Base-by-base conservation (phyloP, 306 rosid genomes). In the Trichosanthes truncata region DNA sequence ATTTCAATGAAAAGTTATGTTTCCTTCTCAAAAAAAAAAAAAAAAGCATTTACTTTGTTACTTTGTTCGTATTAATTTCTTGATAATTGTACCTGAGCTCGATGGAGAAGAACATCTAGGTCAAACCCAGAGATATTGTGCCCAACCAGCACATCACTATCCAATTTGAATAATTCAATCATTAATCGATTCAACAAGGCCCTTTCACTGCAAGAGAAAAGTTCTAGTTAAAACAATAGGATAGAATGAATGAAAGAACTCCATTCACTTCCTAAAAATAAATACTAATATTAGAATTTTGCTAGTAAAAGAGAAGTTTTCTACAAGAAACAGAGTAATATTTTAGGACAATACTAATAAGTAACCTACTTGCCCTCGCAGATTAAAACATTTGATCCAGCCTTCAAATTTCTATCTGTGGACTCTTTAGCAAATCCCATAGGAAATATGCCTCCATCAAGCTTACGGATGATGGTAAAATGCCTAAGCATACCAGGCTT, bases 51-150 rank as follows among this genome's bases (percentile, higher is more conserved):
- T 0, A 0, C 25, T 67, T 67, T 0, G 7, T 53, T 23, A 55
- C 26, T 77, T 26, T 25, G 65, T 51, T 48, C 55, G 33, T 45
- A 73, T 10, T 41, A 38, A 25, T 53, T 17, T 13, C 21, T 23
- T 26, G 63, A 77, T n/a, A n/a, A 40, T 76, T 83, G 86, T 78
- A 95, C 98, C 99, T 95, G 97, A 46, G 87, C 89, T 88, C 99
- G 90, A 78, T 90, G 97, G 86, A 95, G 97, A 78, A 95, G 96
- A 80, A 90, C 90, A 84, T 95, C 99, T 80, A 95, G 86, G 84
- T 95, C 99, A 83, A 91, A 91, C 86, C 97, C 97, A 60, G 99
- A 95, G 79, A 95, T 89, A 83, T 93, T 91, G 82, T 95, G 99
- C 75, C 99, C 99, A 87, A 95, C 96, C 62, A 92, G 88, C 84